Evolutionary conservation across 1,139 yeast species (phyloP), one percentile per base, ranked within the genome.

Genomic region (Meyerozyma elateridarum): DNA sequence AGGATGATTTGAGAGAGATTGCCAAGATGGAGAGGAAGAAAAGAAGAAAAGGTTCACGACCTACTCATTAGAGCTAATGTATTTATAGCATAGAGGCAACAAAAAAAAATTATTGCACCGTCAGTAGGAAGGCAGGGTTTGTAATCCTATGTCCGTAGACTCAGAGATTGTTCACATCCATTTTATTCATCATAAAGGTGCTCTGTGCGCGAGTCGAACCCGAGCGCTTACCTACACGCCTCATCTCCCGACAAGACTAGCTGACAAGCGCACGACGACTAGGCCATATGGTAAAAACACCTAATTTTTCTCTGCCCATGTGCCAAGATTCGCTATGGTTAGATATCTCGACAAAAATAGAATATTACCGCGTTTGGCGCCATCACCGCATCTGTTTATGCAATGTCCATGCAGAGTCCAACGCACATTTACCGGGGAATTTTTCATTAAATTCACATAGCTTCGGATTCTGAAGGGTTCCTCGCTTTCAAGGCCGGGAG

Each of bases 1-100:
- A 84, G 53, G 96, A 89, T 51, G 96, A 89, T 57, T 64, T 87
- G 41, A 70, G 73, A 50, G 77, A 79, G 48, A 84, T 85, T 33
- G 82, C 85, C 2, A 69, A 72, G 52, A 70, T 73, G 64, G 94
- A 77, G 58, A 71, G 89, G 59, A 76, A 70, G 52, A 79, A 73
- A 61, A 73, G 85, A 59, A 64, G 76, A 49, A 42, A 43, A 52
- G 50, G 38, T 45, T 35, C 18, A 34, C 32, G 25, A 32, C 37
- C 29, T 29, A 26, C 19, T 17, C 11, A 28, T n/a, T 18, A 13
- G 19, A 26, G n/a, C 11, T 20, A 12, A 8, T 11, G 13, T 24
- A 9, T 11, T 14, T 12, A 29, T 20, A 17, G 11, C 28, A 32
- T 31, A 19, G 15, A 17, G 14, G 15, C 16, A 19, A n/a, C 18